Conservation (phyloP, 2,329 filamentous ascomycete species). For the Elsinoe batatas region DNA sequence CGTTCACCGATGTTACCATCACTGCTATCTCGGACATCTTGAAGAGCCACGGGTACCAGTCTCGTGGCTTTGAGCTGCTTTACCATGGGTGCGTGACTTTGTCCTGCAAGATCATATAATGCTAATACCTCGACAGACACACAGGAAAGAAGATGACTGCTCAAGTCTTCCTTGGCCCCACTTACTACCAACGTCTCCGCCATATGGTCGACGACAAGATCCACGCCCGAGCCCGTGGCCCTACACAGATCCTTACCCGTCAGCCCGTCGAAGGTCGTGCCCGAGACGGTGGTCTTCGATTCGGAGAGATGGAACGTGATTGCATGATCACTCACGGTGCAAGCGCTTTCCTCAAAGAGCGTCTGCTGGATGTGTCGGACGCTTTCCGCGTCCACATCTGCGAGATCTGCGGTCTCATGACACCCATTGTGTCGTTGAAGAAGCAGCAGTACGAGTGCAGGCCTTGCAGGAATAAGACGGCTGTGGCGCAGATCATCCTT, state of each 20-base stretch:
- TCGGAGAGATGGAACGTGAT: constrained; percentile 99
- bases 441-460: constrained; percentile 95
- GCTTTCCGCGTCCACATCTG: constrained; percentile 97
- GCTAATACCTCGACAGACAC: constrained; percentile 44
- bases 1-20: constrained; percentile 95
- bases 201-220: constrained; percentile 99
- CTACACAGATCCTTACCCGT: constrained; percentile 91
- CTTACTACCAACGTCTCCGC: constrained; percentile 95
- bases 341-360: constrained; percentile 92
- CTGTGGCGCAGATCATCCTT: constrained; percentile 95
- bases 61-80: constrained; percentile 95
- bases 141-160: constrained; percentile 87
- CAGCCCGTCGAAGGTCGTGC: constrained; percentile 98
- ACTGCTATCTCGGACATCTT: constrained; percentile 83
- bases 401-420: constrained; percentile 98
- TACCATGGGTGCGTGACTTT: constrained; percentile 55
- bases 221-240: constrained; percentile 92
- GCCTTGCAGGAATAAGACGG: constrained; percentile 98
- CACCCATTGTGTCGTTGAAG: constrained; percentile 81
- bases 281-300: constrained; percentile 91
- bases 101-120: too few species aligned
- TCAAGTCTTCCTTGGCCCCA: constrained; percentile 93
- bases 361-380: constrained; percentile 93
- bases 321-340: constrained; percentile 99
- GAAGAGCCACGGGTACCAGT: constrained; percentile 85